Percentiles rank a stretch among this genome's conserved stretches.
phyloP scores from a whole-genome alignment of 352 stramenopile species.

The Pythium rishiriense region DNA sequence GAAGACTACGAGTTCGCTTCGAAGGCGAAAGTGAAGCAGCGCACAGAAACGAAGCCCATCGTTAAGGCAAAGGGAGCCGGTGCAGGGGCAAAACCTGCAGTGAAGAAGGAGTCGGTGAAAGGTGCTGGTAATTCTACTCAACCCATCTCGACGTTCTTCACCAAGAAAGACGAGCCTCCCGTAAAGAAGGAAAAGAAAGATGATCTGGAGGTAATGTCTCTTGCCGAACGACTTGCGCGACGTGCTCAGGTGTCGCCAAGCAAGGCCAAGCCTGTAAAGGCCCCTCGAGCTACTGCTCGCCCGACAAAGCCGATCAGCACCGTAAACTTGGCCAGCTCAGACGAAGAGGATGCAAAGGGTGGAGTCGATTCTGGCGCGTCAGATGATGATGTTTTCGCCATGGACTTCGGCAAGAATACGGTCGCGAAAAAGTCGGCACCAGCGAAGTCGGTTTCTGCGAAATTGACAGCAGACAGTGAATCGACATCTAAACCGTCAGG shows the following conservation, averaged over 20 bases:
- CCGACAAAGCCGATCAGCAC: slow-evolving; percentile 21
- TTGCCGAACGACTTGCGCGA: slow-evolving; percentile 67
- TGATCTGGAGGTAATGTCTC: slow-evolving; percentile 71
- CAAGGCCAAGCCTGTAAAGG: slow-evolving; percentile 39
- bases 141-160: slow-evolving; percentile 58
- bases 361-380: slow-evolving; percentile 15
- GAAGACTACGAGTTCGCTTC: slow-evolving; percentile 59
- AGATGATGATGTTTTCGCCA: slow-evolving; percentile 72
- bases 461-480: slow-evolving; percentile 16
- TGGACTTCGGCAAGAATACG: slow-evolving; percentile 47
- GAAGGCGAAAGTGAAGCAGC: slow-evolving; percentile 47
- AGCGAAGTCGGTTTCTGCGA: slow-evolving; percentile 20
- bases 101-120: slow-evolving; percentile 29
- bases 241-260: slow-evolving; percentile 50
- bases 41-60: slow-evolving; percentile 30
- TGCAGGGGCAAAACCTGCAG: slow-evolving; percentile 21
- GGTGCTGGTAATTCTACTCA: slow-evolving; percentile 2
- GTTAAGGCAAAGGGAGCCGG: slow-evolving; percentile 24
- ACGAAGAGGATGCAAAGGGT: slow-evolving; percentile 32
- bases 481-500: slow-evolving; percentile 32
- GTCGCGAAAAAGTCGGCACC: slow-evolving; percentile 33
- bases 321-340: slow-evolving; percentile 52
- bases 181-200: slow-evolving; percentile 46
- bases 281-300: not conserved
- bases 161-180: slow-evolving; percentile 24